Conservation (phyloP, 2,329 filamentous ascomycete species). For the Stachybotrys chartarum region DNA sequence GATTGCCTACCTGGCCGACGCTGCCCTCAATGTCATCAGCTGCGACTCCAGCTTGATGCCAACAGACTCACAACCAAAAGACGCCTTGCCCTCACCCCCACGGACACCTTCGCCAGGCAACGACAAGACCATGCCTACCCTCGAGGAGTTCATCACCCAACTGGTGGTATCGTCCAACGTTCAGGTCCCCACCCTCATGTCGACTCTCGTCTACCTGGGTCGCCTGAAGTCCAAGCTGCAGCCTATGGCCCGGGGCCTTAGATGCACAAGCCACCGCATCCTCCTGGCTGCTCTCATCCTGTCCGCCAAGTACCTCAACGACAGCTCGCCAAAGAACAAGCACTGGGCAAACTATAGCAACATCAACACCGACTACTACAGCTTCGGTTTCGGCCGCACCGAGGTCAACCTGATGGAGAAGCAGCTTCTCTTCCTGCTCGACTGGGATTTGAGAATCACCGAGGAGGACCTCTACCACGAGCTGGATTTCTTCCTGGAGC, state of each 20-base stretch:
- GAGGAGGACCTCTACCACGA: slow-evolving; percentile 81
- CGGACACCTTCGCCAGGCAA: slow-evolving; percentile 38
- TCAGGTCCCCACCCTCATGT: slow-evolving; percentile 96
- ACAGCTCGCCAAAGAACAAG: slow-evolving; percentile 99
- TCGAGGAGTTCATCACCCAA: slow-evolving; percentile 87
- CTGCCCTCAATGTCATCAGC: slow-evolving; percentile 70
- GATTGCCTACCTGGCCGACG: slow-evolving; percentile 69
- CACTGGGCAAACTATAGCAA: slow-evolving; percentile 95
- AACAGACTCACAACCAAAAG: slow-evolving; percentile 24
- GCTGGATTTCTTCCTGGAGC: slow-evolving; percentile 80
- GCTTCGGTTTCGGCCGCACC: slow-evolving; percentile 85
- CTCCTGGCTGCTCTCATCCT: slow-evolving; percentile 83
- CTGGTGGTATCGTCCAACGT: slow-evolving; percentile 91
- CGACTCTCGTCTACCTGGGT: slow-evolving; percentile 85
- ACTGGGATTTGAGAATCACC: slow-evolving; percentile 86
- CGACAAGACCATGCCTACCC: slow-evolving; percentile 59
- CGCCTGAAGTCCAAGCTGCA: slow-evolving; percentile 79
- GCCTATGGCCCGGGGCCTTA: slow-evolving; percentile 90
- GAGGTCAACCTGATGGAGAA: slow-evolving; percentile 99
- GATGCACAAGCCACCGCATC: slow-evolving; percentile 95
- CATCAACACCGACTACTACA: slow-evolving; percentile 56
- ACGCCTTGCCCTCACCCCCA: slow-evolving; percentile 42
- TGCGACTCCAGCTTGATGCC: slow-evolving; percentile 61
- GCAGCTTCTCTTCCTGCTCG: slow-evolving; percentile 87
- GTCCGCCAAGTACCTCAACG: slow-evolving; percentile 95